These are phyloP conservation scores for Capronia americana DNA, from an alignment of 2,329 filamentous ascomycete genomes.

Conservation along the genomic window DNA sequence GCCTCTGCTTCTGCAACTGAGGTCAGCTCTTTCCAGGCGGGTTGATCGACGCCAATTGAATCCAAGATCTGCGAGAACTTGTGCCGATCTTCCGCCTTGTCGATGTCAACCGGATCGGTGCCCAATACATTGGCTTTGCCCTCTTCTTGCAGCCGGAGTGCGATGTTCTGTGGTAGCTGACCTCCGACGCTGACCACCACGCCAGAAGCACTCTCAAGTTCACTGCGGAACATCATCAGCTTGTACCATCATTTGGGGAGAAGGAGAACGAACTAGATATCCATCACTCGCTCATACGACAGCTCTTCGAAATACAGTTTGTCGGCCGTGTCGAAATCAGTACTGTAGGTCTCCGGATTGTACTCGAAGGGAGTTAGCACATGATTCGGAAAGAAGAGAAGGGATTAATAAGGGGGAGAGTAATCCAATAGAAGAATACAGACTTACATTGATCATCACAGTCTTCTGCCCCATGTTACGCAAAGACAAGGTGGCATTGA, in stretches of 20 bases:
- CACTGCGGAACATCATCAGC: constrained; percentile 46
- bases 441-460: constrained; percentile 85
- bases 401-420: neutral
- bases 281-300: constrained; percentile 97
- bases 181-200: constrained; percentile 96
- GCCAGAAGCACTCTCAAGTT: constrained; percentile 81
- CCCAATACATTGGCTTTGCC: constrained; percentile 90
- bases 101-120: constrained; percentile 91
- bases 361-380: constrained; percentile 50
- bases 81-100: constrained; percentile 96
- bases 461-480: constrained; percentile 93
- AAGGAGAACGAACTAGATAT: constrained; percentile 70
- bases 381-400: neutral
- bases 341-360: constrained; percentile 80
- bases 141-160: constrained; percentile 87
- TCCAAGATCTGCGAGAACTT: constrained; percentile 98
- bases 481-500: constrained; percentile 84
- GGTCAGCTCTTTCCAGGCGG: constrained; percentile 95
- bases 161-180: constrained; percentile 97
- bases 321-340: constrained; percentile 88
- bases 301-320: constrained; percentile 96
- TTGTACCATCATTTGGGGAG: neutral
- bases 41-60: constrained; percentile 95
- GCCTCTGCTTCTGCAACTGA: constrained; percentile 85
- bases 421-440: neutral